phyloP scores from a whole-genome alignment of 495 filamentous ascomycete species.

The Aspergillus wentii region DNA sequence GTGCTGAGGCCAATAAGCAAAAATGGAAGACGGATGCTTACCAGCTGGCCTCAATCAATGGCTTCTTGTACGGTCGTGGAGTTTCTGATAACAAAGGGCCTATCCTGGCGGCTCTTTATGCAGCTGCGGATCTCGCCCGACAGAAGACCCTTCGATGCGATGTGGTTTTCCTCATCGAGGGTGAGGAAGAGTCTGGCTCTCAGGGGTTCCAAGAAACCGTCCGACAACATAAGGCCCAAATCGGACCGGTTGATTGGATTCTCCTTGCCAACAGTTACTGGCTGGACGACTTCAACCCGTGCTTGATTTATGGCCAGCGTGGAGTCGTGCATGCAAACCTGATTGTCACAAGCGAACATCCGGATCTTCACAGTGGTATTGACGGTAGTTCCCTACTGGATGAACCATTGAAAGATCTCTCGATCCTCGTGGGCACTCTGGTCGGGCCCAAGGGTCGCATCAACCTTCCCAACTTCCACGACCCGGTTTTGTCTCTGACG shows the following conservation, averaged over 20 bases:
- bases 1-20: conserved; percentile 68
- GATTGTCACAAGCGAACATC: conserved; percentile 74
- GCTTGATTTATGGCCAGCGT: conserved; percentile 88
- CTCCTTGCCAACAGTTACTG: conserved; percentile 96
- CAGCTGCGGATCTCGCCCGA: conserved; percentile 78
- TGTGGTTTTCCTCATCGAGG: conserved; percentile 90
- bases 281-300: conserved; percentile 92
- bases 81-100: conserved; percentile 97
- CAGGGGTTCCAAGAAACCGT: conserved; percentile 82
- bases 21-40: conserved; percentile 89
- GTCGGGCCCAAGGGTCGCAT: conserved; percentile 59
- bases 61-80: conserved; percentile 94
- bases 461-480: conserved; percentile 74
- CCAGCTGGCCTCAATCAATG: conserved; percentile 75
- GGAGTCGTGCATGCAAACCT: conserved; percentile 95
- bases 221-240: conserved; percentile 68
- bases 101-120: conserved; percentile 86
- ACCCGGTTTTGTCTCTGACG: conserved; percentile 71
- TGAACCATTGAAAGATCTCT: conserved; percentile 86
- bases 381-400: conserved; percentile 85
- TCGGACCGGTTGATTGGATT: conserved; percentile 90
- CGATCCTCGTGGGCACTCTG: conserved; percentile 71
- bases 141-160: conserved; percentile 76
- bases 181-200: conserved; percentile 93
- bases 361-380: conserved; percentile 92